Conservation (phyloP, 2,329 filamentous ascomycete species). For the Colletotrichum sojae region DNA sequence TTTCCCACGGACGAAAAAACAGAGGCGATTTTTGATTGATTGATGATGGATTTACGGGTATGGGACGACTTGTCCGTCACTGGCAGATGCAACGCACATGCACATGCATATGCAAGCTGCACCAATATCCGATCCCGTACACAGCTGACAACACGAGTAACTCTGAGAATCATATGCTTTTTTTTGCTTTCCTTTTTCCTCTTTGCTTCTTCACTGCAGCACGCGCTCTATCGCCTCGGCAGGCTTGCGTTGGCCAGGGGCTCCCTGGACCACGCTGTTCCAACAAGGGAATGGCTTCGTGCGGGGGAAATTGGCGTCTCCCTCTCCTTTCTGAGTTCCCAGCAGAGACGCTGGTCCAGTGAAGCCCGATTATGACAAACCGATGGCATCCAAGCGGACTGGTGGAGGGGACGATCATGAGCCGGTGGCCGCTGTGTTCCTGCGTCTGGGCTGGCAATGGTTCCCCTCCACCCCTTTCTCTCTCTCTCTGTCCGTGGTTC, state of each 20-base stretch:
- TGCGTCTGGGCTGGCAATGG: constrained; percentile 23
- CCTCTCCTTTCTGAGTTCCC: too few relatives aligned
- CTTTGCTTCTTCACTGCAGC: constrained; percentile 8
- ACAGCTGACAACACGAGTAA: not conserved
- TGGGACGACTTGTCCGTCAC: not conserved
- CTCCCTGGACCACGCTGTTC: not conserved
- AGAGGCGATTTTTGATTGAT: constrained; percentile 2
- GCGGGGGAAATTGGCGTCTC: constrained; percentile 34
- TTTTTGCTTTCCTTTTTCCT: constrained; percentile 13
- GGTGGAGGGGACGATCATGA: constrained; percentile 12
- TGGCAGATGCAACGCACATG: not conserved
- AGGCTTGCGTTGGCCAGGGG: constrained; percentile 19
- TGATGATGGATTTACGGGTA: not conserved
- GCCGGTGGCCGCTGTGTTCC: constrained; percentile 29
- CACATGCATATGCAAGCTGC: not conserved
- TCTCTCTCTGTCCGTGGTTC: not conserved
- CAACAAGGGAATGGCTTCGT: constrained; percentile 29
- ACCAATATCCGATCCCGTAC: constrained; percentile 2
- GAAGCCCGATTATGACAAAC: constrained; percentile 28
- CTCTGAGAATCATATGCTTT: constrained; percentile 25
- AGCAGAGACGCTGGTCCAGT: constrained; percentile 8
- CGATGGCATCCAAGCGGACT: constrained; percentile 14
- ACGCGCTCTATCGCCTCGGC: constrained; percentile 6
- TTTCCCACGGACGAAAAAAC: not conserved
- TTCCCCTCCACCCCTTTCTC: not conserved